Conservation (phyloP, 1,139 yeast genomes). For the Saccharomycopsis hybrid region DNA sequence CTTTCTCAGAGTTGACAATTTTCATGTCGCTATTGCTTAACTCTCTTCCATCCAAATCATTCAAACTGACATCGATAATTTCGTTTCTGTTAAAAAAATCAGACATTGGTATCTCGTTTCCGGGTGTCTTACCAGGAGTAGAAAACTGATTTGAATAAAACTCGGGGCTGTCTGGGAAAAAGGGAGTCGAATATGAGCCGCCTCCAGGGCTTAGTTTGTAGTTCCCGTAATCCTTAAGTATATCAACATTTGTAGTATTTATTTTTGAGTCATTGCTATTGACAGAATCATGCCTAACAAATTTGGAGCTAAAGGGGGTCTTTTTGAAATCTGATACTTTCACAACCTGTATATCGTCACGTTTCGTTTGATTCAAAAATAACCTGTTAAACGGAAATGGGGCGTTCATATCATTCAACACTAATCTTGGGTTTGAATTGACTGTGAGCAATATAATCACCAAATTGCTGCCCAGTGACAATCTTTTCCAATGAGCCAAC, state of each 20-base stretch:
- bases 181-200: slow-evolving; percentile 28
- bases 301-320: slow-evolving; percentile 15
- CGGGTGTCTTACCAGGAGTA: too few species aligned
- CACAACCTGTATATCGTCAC: not conserved
- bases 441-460: slow-evolving; percentile 71
- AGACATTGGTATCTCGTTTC: too few species aligned
- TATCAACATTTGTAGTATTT: not conserved
- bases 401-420: slow-evolving; percentile 36
- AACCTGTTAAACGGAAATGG: slow-evolving; percentile 31
- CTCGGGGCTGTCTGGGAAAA: slow-evolving; percentile 32
- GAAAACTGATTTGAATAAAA: slow-evolving; percentile 31
- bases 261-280: not conserved
- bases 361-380: slow-evolving; percentile 17
- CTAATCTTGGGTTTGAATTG: slow-evolving; percentile 51
- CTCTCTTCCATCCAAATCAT: slow-evolving; percentile 14
- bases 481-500: slow-evolving; percentile 66
- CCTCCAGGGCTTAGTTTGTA: slow-evolving; percentile 1
- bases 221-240: too few species aligned
- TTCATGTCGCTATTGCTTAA: slow-evolving; percentile 32
- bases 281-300: not conserved
- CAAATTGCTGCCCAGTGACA: slow-evolving; percentile 48
- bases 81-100: not conserved
- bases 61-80: slow-evolving; percentile 4
- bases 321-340: too few species aligned
- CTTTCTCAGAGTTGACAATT: slow-evolving; percentile 46